A percentile compares a stretch with the other conserved stretches of the same genome.
phyloP scores from a whole-genome alignment of 2,329 filamentous ascomycete species.

The Alternaria gaisen region DNA sequence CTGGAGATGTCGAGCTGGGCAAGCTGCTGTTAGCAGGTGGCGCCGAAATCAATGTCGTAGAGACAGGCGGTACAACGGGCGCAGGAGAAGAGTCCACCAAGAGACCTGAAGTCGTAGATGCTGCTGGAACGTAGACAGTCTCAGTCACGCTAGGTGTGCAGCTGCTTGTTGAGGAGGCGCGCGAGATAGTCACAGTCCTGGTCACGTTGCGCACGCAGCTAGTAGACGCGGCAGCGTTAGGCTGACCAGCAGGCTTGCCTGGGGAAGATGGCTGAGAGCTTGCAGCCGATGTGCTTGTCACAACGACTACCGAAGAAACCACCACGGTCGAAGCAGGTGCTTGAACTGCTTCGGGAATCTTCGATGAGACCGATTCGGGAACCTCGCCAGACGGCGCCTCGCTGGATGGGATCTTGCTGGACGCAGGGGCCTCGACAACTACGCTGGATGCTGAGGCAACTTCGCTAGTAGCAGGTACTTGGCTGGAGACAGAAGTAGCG shows the following conservation, averaged over 20 bases:
- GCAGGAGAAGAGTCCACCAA: constrained; percentile 9
- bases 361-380: constrained; percentile 9
- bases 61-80: constrained; percentile 19
- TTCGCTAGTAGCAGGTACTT: constrained; percentile 9
- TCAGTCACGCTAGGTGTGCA: constrained; percentile 34
- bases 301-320: constrained; percentile 2
- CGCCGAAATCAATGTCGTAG: constrained; percentile 23
- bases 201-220: constrained; percentile 17
- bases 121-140: constrained; percentile 38
- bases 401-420: constrained; percentile 10
- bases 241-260: constrained; percentile 23
- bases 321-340: constrained; percentile 3
- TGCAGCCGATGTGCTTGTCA: constrained; percentile 10
- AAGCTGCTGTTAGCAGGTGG: constrained; percentile 38
- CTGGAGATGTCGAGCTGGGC: constrained; percentile 23
- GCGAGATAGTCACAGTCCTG: constrained; percentile 10
- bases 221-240: constrained; percentile 17
- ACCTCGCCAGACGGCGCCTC: constrained; percentile 8
- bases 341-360: constrained; percentile 15
- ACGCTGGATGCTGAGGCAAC: constrained; percentile 10
- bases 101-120: constrained; percentile 12
- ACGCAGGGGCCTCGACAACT: neutral
- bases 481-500: constrained; percentile 6
- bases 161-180: constrained; percentile 2
- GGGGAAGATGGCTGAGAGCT: constrained; percentile 14